Evolutionary conservation across 2,329 filamentous ascomycete genomes (phyloP).

Genomic region (Aspergillus chevalieri): DNA sequence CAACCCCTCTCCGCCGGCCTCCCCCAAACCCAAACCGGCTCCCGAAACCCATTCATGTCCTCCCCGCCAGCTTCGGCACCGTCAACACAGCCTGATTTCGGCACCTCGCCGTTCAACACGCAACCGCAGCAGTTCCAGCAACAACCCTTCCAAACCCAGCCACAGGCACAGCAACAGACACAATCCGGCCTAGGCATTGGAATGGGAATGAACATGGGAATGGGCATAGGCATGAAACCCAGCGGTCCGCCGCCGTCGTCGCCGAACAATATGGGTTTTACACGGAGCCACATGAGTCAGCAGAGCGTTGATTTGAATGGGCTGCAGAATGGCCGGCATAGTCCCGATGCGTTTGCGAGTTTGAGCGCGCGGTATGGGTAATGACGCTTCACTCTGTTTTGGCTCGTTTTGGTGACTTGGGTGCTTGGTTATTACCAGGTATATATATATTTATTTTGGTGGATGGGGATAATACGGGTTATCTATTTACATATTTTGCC

Average conservation of each 20-base stretch:
- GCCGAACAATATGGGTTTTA: slow-evolving; percentile 7
- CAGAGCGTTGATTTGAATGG: slow-evolving; percentile 45
- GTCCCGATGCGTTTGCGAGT: slow-evolving; percentile 47
- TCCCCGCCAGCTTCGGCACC: slow-evolving; percentile 1
- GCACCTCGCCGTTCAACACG: not conserved
- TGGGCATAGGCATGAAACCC: slow-evolving; percentile 8
- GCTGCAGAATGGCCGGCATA: slow-evolving; percentile 43
- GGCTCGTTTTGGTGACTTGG: slow-evolving; percentile 1
- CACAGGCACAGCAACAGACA: slow-evolving; percentile 1
- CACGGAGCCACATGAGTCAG: slow-evolving; percentile 39
- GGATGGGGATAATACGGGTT: too few species aligned
- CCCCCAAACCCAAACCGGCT: slow-evolving; percentile 14
- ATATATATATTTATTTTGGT: too few species aligned
- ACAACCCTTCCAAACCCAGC: not conserved
- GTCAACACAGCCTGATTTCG: not conserved
- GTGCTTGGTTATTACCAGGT: not conserved
- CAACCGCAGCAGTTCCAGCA: slow-evolving; percentile 1
- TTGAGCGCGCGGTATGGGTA: slow-evolving; percentile 42
- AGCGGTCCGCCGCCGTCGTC: slow-evolving; percentile 11
- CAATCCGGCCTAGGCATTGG: slow-evolving; percentile 9
- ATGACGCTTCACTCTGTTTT: slow-evolving; percentile 3
- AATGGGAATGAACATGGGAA: not conserved
- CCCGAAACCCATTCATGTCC: slow-evolving; percentile 22
- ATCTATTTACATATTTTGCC: too few species aligned
- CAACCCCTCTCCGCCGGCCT: slow-evolving; percentile 13